Percentiles rank a stretch among this genome's conserved stretches.
phyloP scores from a whole-genome alignment of 352 stramenopile species.

The Globisporangium heterothallicum region DNA sequence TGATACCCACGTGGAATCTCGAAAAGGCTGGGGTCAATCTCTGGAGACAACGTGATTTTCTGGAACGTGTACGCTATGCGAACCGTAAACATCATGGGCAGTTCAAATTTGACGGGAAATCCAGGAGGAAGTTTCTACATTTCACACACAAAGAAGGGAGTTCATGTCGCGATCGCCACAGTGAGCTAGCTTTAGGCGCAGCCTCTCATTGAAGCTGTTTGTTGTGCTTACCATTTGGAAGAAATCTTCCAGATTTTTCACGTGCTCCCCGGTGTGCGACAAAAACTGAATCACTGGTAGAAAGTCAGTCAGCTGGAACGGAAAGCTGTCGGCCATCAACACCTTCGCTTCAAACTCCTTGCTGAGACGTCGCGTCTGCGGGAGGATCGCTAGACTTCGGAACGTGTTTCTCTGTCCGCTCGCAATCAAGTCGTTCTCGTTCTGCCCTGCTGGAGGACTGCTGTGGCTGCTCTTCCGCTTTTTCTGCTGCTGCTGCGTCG shows the following conservation, averaged over 20 bases:
- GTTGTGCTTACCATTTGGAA: slow-evolving; percentile 61
- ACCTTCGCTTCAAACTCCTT: slow-evolving; percentile 81
- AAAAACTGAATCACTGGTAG: slow-evolving; percentile 74
- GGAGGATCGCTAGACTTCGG: slow-evolving; percentile 59
- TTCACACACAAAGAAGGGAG: neutral
- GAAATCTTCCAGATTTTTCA: slow-evolving; percentile 80
- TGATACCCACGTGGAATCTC: slow-evolving; percentile 46
- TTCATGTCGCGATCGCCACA: too few species aligned
- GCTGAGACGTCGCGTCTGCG: slow-evolving; percentile 25
- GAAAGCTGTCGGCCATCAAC: slow-evolving; percentile 71
- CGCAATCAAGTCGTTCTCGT: slow-evolving; percentile 8
- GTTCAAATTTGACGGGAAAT: slow-evolving; percentile 76
- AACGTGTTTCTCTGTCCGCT: slow-evolving; percentile 42
- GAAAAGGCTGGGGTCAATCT: slow-evolving; percentile 50
- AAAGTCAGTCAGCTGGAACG: slow-evolving; percentile 68
- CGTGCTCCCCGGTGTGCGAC: slow-evolving; percentile 65
- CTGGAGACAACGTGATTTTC: slow-evolving; percentile 45
- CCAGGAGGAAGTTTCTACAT: slow-evolving; percentile 70
- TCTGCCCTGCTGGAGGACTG: neutral
- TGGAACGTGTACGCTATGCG: slow-evolving; percentile 81
- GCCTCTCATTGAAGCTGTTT: too few species aligned
- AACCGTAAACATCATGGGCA: slow-evolving; percentile 81
- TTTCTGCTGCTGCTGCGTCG: slow-evolving; percentile 29
- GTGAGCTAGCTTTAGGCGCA: too few species aligned
- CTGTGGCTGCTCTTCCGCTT: slow-evolving; percentile 11